Evolutionary conservation across 139 green algal species (phyloP).

Genomic region (Chlamydomonas asymmetrica): DNA sequence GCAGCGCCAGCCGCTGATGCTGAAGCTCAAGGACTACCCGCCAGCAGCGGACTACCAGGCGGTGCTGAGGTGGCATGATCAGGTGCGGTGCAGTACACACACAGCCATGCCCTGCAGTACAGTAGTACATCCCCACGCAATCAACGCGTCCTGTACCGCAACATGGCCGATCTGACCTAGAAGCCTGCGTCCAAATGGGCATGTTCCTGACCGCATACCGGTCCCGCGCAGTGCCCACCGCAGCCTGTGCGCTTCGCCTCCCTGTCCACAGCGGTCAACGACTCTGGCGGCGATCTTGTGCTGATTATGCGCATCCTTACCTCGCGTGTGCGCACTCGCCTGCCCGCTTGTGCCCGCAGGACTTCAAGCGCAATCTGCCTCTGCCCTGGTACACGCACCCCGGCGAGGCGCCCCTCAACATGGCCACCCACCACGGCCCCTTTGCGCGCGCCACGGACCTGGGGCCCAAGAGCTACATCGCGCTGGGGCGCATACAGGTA

Average conservation of each 20-base stretch:
- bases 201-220: no score
- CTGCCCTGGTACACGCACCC: constrained; percentile 43
- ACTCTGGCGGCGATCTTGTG: no score
- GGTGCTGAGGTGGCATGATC: constrained; percentile 51
- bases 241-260: no score
- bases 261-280: no score
- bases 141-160: no score
- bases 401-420: constrained; percentile 43
- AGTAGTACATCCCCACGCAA: no score
- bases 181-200: no score
- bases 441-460: constrained; percentile 49
- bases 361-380: constrained; percentile 44
- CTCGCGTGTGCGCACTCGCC: no score
- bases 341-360: no score
- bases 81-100: constrained; percentile 47
- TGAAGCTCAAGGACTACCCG: constrained; percentile 92
- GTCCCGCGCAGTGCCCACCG: no score
- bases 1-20: constrained; percentile 47
- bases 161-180: no score
- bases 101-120: constrained; percentile 8
- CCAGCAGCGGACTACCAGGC: constrained; percentile 49
- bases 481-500: constrained; percentile 28
- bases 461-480: constrained; percentile 59
- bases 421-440: constrained; percentile 33
- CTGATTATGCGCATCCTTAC: no score